These are phyloP conservation scores for Phaffia tasmanica DNA, from an alignment of 768 basidiomycete genomes.

Conservation along the genomic window DNA sequence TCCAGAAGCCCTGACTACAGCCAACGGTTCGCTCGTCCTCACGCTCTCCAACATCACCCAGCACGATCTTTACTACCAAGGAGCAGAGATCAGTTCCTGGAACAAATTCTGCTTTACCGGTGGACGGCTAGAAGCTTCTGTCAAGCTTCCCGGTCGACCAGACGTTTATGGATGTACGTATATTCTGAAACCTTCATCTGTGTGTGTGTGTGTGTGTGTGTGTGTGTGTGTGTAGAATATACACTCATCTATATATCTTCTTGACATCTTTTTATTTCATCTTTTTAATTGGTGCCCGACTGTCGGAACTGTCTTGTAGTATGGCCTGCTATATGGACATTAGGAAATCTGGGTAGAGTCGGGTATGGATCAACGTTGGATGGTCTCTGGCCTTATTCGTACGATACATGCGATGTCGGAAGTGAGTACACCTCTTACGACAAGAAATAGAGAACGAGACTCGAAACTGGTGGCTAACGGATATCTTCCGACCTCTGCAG, in stretches of 20 bases:
- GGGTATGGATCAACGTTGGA: slow-evolving; percentile 43
- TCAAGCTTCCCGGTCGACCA: slow-evolving; percentile 57
- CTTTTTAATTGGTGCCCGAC: background rate
- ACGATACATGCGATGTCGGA: slow-evolving; percentile 69
- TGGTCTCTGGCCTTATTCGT: slow-evolving; percentile 38
- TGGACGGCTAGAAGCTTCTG: slow-evolving; percentile 60
- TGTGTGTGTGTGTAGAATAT: background rate
- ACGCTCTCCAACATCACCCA: slow-evolving; percentile 44
- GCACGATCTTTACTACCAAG: slow-evolving; percentile 5
- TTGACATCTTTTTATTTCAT: background rate
- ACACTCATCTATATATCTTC: background rate
- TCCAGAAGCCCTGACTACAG: slow-evolving; percentile 55
- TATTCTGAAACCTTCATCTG: too few relatives aligned
- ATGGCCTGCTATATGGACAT: slow-evolving; percentile 46
- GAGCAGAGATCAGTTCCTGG: slow-evolving; percentile 34
- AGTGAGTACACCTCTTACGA: slow-evolving; percentile 32
- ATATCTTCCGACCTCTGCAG: too few relatives aligned
- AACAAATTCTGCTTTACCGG: slow-evolving; percentile 95
- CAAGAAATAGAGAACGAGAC: too few relatives aligned
- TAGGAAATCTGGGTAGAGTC: slow-evolving; percentile 72
- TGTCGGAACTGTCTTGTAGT: too few relatives aligned
- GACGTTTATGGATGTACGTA: slow-evolving; percentile 47
- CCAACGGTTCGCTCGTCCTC: slow-evolving; percentile 61
- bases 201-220: background rate
- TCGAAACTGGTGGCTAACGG: too few relatives aligned